These are phyloP conservation scores for Penicillium concentricum DNA, from an alignment of 2,329 filamentous ascomycete species.

Conservation along the genomic window DNA sequence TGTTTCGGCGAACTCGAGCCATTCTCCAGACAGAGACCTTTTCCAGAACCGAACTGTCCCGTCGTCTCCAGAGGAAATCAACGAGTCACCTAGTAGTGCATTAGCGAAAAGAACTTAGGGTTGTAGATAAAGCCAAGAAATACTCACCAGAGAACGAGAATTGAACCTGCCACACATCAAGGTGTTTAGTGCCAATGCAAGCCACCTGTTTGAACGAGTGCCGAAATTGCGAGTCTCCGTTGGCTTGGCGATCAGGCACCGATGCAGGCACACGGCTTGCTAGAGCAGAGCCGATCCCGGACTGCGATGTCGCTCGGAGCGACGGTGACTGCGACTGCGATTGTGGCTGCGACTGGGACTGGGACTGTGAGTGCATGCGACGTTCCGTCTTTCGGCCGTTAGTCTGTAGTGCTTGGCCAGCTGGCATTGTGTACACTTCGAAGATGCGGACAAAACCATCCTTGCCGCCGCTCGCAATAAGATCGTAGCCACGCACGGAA, in stretches of 20 bases:
- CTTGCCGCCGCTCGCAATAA: slow-evolving; percentile 87
- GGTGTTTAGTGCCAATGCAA: slow-evolving; percentile 44
- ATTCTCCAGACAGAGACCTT: slow-evolving; percentile 43
- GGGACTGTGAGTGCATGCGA: slow-evolving; percentile 24
- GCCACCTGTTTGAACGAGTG: slow-evolving; percentile 44
- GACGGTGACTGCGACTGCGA: slow-evolving; percentile 25
- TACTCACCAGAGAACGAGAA: slow-evolving; percentile 44
- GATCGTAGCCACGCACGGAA: slow-evolving; percentile 84
- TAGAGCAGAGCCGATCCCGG: slow-evolving; percentile 44
- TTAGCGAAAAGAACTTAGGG: neutral
- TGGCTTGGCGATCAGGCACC: slow-evolving; percentile 33
- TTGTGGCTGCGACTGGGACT: slow-evolving; percentile 24
- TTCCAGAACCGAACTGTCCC: slow-evolving; percentile 46
- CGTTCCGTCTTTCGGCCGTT: slow-evolving; percentile 29
- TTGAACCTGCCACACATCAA: slow-evolving; percentile 48
- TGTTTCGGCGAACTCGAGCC: slow-evolving; percentile 46
- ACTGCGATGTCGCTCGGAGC: slow-evolving; percentile 36
- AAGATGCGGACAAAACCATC: slow-evolving; percentile 91
- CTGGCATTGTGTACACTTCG: slow-evolving; percentile 51
- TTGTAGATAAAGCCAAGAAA: neutral
- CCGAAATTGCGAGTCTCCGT: slow-evolving; percentile 40
- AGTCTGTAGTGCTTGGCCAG: slow-evolving; percentile 28
- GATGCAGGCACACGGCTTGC: slow-evolving; percentile 36
- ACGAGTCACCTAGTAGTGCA: slow-evolving; percentile 37
- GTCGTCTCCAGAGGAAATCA: slow-evolving; percentile 46